A percentile compares a stretch with the other conserved stretches of the same genome.
Conservation (phyloP, 495 filamentous ascomycete genomes). For the Oidiodendron maius region DNA sequence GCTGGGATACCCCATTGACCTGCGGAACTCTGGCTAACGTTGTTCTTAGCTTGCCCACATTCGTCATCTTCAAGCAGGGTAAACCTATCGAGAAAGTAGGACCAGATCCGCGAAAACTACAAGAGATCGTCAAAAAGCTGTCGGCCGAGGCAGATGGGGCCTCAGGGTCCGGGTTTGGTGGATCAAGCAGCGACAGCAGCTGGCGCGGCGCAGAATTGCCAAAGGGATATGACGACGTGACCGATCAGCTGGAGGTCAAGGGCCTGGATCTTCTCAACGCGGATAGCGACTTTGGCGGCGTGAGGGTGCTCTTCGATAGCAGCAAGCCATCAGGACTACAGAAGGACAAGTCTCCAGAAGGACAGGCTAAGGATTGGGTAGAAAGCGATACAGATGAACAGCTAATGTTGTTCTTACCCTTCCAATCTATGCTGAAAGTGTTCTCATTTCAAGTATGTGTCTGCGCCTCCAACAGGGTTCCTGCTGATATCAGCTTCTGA, state of each 20-base stretch:
- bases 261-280: conserved; percentile 84
- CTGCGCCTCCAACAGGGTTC: no score
- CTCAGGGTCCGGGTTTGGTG: conserved; percentile 38
- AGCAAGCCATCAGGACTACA: conserved; percentile 58
- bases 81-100: conserved; percentile 58
- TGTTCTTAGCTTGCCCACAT: conserved; percentile 62
- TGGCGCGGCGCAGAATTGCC: conserved; percentile 76
- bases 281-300: conserved; percentile 61
- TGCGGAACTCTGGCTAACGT: background rate
- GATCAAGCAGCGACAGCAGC: conserved; percentile 32
- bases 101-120: conserved; percentile 64
- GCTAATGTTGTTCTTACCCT: conserved; percentile 88
- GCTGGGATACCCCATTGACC: background rate
- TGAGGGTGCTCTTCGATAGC: conserved; percentile 64
- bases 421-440: conserved; percentile 82
- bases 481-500: background rate
- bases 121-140: conserved; percentile 65
- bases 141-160: conserved; percentile 56
- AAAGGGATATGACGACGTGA: conserved; percentile 78
- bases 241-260: conserved; percentile 69
- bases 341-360: conserved; percentile 50
- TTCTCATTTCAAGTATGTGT: conserved; percentile 63
- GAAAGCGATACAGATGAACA: conserved; percentile 99
- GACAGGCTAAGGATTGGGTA: conserved; percentile 71
- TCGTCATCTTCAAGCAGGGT: conserved; percentile 81